Evolutionary conservation across 2,329 filamentous ascomycete species (phyloP).

Genomic region (Immersiporthe knoxdaviesiana): DNA sequence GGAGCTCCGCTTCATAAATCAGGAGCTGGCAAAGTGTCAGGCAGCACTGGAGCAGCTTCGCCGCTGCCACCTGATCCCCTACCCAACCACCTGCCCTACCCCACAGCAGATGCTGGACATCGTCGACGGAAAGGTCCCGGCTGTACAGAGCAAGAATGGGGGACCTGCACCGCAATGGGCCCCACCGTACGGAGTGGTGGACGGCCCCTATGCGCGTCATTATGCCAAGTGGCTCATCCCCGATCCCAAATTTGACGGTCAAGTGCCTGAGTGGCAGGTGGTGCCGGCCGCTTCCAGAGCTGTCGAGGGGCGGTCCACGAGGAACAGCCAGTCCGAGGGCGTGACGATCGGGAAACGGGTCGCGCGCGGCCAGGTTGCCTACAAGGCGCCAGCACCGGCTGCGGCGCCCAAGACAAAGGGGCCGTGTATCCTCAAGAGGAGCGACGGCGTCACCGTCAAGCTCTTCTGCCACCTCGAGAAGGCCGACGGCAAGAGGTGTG

Average conservation of each 20-base stretch:
- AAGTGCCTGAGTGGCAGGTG: conserved; percentile 51
- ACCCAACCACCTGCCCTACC: conserved; percentile 71
- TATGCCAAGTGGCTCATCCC: conserved; percentile 95
- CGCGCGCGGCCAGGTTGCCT: conserved; percentile 54
- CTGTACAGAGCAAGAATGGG: conserved; percentile 64
- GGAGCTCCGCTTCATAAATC: conserved; percentile 90
- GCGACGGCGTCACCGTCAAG: conserved; percentile 85
- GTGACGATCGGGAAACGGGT: conserved; percentile 53
- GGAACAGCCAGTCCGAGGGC: conserved; percentile 69
- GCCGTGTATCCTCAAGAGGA: conserved; percentile 82
- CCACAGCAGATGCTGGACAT: conserved; percentile 71
- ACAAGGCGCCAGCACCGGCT: conserved; percentile 71
- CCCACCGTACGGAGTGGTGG: conserved; percentile 85
- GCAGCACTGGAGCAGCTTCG: conserved; percentile 90
- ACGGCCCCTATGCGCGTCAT: conserved; percentile 92
- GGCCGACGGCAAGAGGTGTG: conserved; percentile 64
- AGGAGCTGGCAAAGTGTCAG: conserved; percentile 95
- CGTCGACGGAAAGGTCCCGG: conserved; percentile 73
- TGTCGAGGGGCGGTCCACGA: conserved; percentile 76
- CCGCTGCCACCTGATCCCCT: conserved; percentile 89
- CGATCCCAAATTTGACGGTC: conserved; percentile 82
- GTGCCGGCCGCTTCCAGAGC: conserved; percentile 47
- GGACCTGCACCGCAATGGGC: conserved; percentile 75
- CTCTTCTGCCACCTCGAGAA: conserved; percentile 66
- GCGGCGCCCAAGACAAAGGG: conserved; percentile 77